These are phyloP conservation scores for Talaromyces sp. DNA, from an alignment of 2,329 filamentous ascomycete species.

Conservation along the genomic window DNA sequence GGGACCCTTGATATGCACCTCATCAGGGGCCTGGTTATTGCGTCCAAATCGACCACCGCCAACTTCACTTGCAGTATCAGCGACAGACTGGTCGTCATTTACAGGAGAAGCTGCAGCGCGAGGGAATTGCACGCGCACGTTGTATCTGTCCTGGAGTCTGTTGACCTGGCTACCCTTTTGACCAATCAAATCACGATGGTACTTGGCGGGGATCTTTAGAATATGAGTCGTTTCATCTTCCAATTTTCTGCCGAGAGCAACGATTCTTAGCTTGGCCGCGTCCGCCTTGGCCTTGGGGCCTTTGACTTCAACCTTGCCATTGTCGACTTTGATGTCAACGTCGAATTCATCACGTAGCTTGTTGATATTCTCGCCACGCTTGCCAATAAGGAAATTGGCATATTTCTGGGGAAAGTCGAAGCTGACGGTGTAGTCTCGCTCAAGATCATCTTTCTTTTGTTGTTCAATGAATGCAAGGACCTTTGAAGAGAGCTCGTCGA, in stretches of 20 bases:
- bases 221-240: conserved; percentile 86
- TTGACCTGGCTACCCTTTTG: conserved; percentile 84
- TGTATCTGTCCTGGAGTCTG: conserved; percentile 86
- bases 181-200: conserved; percentile 90
- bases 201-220: conserved; percentile 89
- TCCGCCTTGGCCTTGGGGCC: conserved; percentile 94
- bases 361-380: conserved; percentile 65
- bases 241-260: conserved; percentile 72
- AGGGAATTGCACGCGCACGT: conserved; percentile 94
- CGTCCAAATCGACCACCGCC: conserved; percentile 58
- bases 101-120: conserved; percentile 50
- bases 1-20: conserved; percentile 86
- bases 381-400: conserved; percentile 76
- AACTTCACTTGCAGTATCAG: conserved; percentile 66
- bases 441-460: conserved; percentile 88
- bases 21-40: conserved; percentile 74
- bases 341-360: conserved; percentile 67
- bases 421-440: conserved; percentile 77
- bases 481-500: conserved; percentile 69
- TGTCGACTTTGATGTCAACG: conserved; percentile 80
- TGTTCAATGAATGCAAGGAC: conserved; percentile 76
- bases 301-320: conserved; percentile 93
- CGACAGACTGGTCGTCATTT: conserved; percentile 67
- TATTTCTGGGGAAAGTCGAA: conserved; percentile 96
- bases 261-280: conserved; percentile 76